These are phyloP conservation scores for Punctularia strigosozonata DNA, from an alignment of 768 basidiomycete species.

Conservation along the genomic window DNA sequence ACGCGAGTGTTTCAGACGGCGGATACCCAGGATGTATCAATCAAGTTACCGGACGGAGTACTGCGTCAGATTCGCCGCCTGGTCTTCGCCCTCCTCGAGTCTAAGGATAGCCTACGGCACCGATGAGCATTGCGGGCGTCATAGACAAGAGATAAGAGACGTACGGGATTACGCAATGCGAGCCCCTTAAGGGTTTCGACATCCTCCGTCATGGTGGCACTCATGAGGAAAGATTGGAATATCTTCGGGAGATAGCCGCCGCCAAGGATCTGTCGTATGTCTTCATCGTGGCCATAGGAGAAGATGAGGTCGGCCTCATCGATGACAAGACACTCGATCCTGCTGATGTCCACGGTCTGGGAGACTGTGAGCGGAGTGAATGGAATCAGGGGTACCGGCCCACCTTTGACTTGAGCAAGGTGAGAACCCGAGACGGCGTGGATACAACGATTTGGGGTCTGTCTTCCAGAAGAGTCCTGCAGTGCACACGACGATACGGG, in stretches of 20 bases:
- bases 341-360: conserved; percentile 51
- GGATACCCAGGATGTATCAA: neutral
- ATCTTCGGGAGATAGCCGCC: conserved; percentile 68
- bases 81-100: conserved; percentile 80
- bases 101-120: conserved; percentile 61
- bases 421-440: conserved; percentile 62
- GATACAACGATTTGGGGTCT: conserved; percentile 71
- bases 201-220: conserved; percentile 94
- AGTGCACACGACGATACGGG: neutral
- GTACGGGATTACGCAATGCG: conserved; percentile 74
- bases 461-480: conserved; percentile 47
- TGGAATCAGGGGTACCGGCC: conserved; percentile 5
- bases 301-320: conserved; percentile 97
- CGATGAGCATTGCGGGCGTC: neutral
- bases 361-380: neutral
- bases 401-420: conserved; percentile 62
- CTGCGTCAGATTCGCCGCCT: conserved; percentile 71
- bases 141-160: conserved; percentile 15
- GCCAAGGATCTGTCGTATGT: conserved; percentile 60
- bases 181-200: conserved; percentile 87
- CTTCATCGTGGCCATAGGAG: conserved; percentile 93
- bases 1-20: conserved; percentile 3
- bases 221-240: conserved; percentile 92
- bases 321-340: conserved; percentile 80
- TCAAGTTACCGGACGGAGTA: conserved; percentile 61